Conservation (phyloP, 208 protist species). For the Borovskyia barvae region DNA sequence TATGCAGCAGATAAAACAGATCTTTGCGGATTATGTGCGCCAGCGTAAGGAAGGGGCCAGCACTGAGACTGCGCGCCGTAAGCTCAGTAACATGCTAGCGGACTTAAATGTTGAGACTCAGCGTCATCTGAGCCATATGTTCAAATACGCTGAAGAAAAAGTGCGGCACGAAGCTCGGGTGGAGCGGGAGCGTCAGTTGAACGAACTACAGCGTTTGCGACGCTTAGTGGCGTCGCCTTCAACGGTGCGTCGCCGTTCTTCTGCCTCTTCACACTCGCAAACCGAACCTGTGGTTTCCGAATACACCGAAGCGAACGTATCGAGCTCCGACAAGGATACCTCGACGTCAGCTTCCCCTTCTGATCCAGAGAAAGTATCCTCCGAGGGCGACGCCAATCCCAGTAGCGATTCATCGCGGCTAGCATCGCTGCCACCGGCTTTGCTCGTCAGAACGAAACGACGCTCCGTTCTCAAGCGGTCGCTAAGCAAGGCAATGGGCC, state of each 20-base stretch:
- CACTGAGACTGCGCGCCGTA: constrained; percentile 72
- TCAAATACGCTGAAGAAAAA: constrained; percentile 71
- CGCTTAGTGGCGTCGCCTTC: constrained; percentile 11
- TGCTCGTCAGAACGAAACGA: constrained; percentile 16
- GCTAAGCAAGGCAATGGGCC: constrained; percentile 55
- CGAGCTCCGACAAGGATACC: no score
- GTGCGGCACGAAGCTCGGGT: constrained; percentile 45
- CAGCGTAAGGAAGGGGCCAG: constrained; percentile 73
- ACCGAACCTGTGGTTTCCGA: no score
- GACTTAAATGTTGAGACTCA: constrained; percentile 79
- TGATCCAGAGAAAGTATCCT: no score
- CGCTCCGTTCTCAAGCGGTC: constrained; percentile 34
- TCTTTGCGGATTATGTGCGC: constrained; percentile 82
- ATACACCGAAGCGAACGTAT: no score
- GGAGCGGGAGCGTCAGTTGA: constrained; percentile 55
- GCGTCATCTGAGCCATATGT: constrained; percentile 72
- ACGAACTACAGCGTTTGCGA: constrained; percentile 46
- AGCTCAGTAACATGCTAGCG: constrained; percentile 68
- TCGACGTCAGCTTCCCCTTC: no score
- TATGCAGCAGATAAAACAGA: constrained; percentile 82
- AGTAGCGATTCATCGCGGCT: no score
- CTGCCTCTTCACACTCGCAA: no score
- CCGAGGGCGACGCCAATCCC: no score
- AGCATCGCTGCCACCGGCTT: constrained; percentile 5
- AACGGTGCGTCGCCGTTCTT: neutral